These are phyloP conservation scores for Colletotrichum simmondsii DNA, from an alignment of 2,329 filamentous ascomycete genomes.

Conservation along the genomic window DNA sequence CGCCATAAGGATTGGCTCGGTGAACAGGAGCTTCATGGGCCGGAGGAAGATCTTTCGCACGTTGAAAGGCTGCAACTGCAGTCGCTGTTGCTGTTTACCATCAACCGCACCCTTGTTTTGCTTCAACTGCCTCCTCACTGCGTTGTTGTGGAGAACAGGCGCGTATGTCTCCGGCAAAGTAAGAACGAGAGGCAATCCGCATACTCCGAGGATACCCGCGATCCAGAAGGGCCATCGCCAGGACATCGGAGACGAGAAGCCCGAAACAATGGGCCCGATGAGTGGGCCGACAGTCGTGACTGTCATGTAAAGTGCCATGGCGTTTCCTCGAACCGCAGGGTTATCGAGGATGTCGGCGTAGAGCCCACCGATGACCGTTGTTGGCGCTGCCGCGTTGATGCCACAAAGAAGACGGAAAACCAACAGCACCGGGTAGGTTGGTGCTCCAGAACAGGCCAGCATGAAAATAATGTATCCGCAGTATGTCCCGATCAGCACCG, in stretches of 20 bases:
- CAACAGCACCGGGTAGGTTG: slow-evolving; percentile 55
- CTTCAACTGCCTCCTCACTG: slow-evolving; percentile 58
- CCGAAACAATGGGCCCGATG: slow-evolving; percentile 62
- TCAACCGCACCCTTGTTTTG: slow-evolving; percentile 55
- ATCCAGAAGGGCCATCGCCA: slow-evolving; percentile 56
- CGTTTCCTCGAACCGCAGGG: slow-evolving; percentile 44
- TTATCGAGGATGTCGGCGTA: slow-evolving; percentile 47
- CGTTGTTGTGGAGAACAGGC: slow-evolving; percentile 61
- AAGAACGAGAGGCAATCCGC: slow-evolving; percentile 46
- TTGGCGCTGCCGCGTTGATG: slow-evolving; percentile 47
- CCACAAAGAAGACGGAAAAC: slow-evolving; percentile 51
- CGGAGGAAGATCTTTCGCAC: slow-evolving; percentile 60
- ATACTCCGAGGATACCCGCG: slow-evolving; percentile 42
- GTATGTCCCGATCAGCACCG: slow-evolving; percentile 46
- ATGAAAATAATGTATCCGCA: slow-evolving; percentile 47
- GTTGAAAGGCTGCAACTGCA: slow-evolving; percentile 47
- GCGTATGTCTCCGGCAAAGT: slow-evolving; percentile 59
- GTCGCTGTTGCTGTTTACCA: slow-evolving; percentile 43
- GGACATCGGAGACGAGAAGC: slow-evolving; percentile 58
- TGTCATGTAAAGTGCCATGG: slow-evolving; percentile 48
- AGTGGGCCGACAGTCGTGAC: slow-evolving; percentile 49
- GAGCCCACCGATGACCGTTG: slow-evolving; percentile 45
- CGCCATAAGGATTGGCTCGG: slow-evolving; percentile 61
- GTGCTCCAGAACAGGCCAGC: slow-evolving; percentile 49
- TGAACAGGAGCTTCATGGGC: slow-evolving; percentile 58